These are phyloP conservation scores for Calycina marina DNA, from an alignment of 2,329 filamentous ascomycete genomes.

Conservation along the genomic window DNA sequence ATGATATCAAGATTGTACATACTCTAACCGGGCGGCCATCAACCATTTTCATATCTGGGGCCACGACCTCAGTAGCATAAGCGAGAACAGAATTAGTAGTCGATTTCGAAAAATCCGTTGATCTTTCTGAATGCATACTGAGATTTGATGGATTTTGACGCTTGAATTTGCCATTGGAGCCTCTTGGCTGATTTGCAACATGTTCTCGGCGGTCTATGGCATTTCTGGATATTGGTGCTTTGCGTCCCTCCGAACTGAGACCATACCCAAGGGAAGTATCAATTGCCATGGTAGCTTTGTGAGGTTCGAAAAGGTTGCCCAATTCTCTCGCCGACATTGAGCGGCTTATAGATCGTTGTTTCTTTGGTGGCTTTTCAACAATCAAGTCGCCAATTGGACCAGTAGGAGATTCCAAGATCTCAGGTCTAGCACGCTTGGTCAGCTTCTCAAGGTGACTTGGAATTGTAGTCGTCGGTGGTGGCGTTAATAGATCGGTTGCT, in stretches of 20 bases:
- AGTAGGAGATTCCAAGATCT: not conserved
- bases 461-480: not conserved
- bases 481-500: not conserved
- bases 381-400: not conserved
- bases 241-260: too few species aligned
- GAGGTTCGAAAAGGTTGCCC: constrained; percentile 1
- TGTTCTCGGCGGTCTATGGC: not conserved
- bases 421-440: not conserved
- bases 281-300: not conserved
- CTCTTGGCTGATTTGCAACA: too few species aligned
- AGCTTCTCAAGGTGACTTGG: not conserved
- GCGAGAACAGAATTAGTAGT: too few species aligned
- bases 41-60: too few species aligned
- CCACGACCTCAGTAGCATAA: too few species aligned
- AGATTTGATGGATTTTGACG: too few species aligned
- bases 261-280: constrained; percentile 1
- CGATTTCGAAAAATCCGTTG: too few species aligned
- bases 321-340: constrained; percentile 1
- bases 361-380: not conserved
- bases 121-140: too few species aligned
- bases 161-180: too few species aligned
- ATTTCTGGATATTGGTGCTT: too few species aligned
- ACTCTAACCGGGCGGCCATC: too few species aligned
- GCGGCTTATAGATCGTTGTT: not conserved
- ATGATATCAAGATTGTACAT: too few species aligned